Percentiles rank a stretch among this genome's conserved stretches.
These are phyloP conservation scores for Vitis hybrid DNA, from an alignment of 177 flowering plant genomes.

Conservation along the genomic window DNA sequence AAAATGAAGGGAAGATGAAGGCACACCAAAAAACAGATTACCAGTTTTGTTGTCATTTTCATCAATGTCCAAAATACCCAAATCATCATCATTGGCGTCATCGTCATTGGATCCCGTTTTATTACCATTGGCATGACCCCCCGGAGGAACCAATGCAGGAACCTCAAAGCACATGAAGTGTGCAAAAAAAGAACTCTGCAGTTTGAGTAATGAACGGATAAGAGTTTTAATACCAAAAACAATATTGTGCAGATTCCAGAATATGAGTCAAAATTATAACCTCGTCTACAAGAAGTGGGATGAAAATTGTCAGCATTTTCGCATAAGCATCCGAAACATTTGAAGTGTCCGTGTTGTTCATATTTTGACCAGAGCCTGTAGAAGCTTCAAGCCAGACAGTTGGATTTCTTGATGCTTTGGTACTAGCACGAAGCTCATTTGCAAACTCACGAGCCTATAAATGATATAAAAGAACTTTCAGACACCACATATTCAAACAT, in stretches of 20 bases:
- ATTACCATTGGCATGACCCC: slow-evolving; percentile 48
- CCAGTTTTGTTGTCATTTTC: slow-evolving; percentile 75
- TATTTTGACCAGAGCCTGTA: slow-evolving; percentile 64
- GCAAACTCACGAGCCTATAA: slow-evolving; percentile 98
- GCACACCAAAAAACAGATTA: slow-evolving; percentile 25
- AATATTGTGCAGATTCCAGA: background rate
- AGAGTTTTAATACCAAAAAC: background rate
- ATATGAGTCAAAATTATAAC: slow-evolving; percentile 27
- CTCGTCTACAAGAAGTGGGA: slow-evolving; percentile 99
- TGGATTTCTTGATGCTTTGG: slow-evolving; percentile 90
- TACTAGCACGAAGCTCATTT: slow-evolving; percentile 97
- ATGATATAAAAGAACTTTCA: slow-evolving; percentile 11
- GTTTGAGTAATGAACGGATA: slow-evolving; percentile 2
- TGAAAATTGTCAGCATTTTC: slow-evolving; percentile 93
- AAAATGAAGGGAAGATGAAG: background rate
- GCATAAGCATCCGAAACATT: slow-evolving; percentile 93
- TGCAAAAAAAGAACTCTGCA: slow-evolving; percentile 97
- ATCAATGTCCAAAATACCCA: slow-evolving; percentile 91
- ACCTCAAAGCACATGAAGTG: slow-evolving; percentile 99
- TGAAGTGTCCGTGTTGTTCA: slow-evolving; percentile 79
- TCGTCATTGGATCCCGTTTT: slow-evolving; percentile 43
- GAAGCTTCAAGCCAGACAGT: slow-evolving; percentile 96
- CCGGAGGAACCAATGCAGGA: slow-evolving; percentile 87
- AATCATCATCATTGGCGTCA: slow-evolving; percentile 74
- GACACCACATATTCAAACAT: too few species aligned